Percentiles rank a stretch among this genome's conserved stretches.
These are phyloP conservation scores for Skeletonema menzelii DNA, from an alignment of 108 stramenopile genomes.

Conservation along the genomic window DNA sequence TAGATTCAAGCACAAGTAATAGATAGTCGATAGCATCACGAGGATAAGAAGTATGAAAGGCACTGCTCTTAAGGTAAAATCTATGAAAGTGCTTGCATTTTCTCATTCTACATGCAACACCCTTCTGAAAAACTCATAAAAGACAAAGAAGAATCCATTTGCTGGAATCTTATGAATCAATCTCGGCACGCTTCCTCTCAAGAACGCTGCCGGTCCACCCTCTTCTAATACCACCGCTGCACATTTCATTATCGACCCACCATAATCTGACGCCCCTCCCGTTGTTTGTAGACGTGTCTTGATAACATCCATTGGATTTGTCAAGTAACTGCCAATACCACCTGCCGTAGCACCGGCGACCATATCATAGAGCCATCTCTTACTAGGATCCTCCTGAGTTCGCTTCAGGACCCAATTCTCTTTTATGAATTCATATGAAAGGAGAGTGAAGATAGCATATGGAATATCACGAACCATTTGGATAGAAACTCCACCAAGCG, in stretches of 20 bases:
- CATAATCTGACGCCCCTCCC: conserved; percentile 46
- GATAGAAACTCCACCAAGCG: conserved; percentile 79
- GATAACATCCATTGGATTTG: conserved; percentile 94
- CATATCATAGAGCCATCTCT: conserved; percentile 67
- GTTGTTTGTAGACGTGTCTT: conserved; percentile 91
- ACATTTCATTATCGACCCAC: conserved; percentile 67
- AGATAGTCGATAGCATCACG: too few relatives aligned
- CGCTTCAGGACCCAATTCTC: conserved; percentile 44
- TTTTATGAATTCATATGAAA: conserved; percentile 91
- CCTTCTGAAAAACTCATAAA: conserved; percentile 90
- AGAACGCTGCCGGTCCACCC: conserved; percentile 80
- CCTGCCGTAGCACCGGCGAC: conserved; percentile 89
- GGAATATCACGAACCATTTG: conserved; percentile 96
- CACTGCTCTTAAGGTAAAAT: too few relatives aligned
- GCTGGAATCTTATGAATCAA: conserved; percentile 95
- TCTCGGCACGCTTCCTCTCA: conserved; percentile 88
- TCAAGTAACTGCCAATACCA: conserved; percentile 86
- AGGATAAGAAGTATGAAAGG: too few relatives aligned
- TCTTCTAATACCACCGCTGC: conserved; percentile 53
- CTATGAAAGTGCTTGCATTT: neutral
- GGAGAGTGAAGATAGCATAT: conserved; percentile 92
- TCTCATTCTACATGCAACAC: conserved; percentile 62
- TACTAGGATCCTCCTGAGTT: conserved; percentile 27
- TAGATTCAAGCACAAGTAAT: too few relatives aligned
- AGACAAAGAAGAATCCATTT: conserved; percentile 93